These are phyloP conservation scores for Auxenochlorella pyrenoidosa DNA, from an alignment of 139 green algal genomes.

Conservation along the genomic window DNA sequence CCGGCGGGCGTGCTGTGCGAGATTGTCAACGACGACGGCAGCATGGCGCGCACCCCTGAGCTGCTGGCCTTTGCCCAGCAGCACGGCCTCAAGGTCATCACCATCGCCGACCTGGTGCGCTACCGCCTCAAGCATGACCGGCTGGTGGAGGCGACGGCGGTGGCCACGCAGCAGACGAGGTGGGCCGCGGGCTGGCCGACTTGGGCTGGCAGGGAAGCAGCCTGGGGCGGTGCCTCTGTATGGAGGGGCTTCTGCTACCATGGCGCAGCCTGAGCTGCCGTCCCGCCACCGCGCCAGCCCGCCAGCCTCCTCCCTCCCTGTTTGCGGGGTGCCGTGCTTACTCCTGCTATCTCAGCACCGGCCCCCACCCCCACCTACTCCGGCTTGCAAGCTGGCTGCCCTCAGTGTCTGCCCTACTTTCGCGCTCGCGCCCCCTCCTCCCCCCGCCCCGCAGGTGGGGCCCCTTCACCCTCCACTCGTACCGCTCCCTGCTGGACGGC, in stretches of 20 bases:
- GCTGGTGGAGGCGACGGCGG: conserved; percentile 32
- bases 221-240: no score
- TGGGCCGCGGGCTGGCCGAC: not conserved
- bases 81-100: conserved; percentile 89
- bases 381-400: no score
- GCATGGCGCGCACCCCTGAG: conserved; percentile 85
- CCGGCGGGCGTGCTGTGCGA: conserved; percentile 97
- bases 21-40: conserved; percentile 89
- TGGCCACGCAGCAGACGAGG: conserved; percentile 17
- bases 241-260: no score
- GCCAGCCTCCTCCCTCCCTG: no score
- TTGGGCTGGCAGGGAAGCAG: no score
- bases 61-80: conserved; percentile 89
- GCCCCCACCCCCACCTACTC: not conserved
- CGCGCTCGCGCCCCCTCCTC: not conserved
- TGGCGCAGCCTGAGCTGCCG: no score
- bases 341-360: no score
- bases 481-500: conserved; percentile 61
- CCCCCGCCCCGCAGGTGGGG: conserved; percentile 37
- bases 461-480: conserved; percentile 59
- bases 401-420: no score
- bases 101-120: conserved; percentile 90
- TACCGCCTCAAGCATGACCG: conserved; percentile 61
- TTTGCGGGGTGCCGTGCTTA: not conserved
- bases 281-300: no score